phyloP scores from a whole-genome alignment of 106 monocot genomes.

The Dendrobium officinale region DNA sequence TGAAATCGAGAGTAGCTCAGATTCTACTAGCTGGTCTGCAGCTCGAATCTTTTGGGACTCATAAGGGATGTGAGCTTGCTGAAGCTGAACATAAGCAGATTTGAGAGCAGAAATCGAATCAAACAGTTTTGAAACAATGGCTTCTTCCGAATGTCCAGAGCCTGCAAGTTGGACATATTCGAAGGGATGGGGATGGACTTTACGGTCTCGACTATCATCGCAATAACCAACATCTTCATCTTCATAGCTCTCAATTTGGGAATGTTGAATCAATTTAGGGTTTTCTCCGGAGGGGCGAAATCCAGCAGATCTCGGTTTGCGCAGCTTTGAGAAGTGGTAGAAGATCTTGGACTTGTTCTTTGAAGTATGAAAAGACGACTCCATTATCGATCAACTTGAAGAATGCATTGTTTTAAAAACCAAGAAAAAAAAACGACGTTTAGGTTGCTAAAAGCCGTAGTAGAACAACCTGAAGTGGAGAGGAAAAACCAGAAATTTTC shows the following conservation, averaged over 20 bases:
- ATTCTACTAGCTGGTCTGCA: conserved; percentile 73
- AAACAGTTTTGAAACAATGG: background rate
- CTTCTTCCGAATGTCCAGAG: background rate
- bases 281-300: background rate
- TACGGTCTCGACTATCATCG: background rate
- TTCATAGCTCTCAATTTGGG: background rate
- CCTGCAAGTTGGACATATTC: background rate
- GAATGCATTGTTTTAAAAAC: background rate
- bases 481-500: background rate
- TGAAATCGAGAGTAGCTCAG: conserved; percentile 69
- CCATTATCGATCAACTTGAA: background rate
- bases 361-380: background rate
- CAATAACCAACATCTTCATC: background rate
- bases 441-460: too few species aligned
- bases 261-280: background rate
- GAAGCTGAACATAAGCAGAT: conserved; percentile 70
- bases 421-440: too few species aligned
- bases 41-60: conserved; percentile 67
- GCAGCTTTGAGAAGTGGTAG: background rate
- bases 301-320: background rate
- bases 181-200: conserved; percentile 2
- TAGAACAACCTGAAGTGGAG: too few species aligned
- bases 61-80: conserved; percentile 81
- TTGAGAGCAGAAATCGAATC: conserved; percentile 57
- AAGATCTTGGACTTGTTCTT: background rate